These are phyloP conservation scores for Cajanus cajan DNA, from an alignment of 306 rosid genomes.

Conservation along the genomic window DNA sequence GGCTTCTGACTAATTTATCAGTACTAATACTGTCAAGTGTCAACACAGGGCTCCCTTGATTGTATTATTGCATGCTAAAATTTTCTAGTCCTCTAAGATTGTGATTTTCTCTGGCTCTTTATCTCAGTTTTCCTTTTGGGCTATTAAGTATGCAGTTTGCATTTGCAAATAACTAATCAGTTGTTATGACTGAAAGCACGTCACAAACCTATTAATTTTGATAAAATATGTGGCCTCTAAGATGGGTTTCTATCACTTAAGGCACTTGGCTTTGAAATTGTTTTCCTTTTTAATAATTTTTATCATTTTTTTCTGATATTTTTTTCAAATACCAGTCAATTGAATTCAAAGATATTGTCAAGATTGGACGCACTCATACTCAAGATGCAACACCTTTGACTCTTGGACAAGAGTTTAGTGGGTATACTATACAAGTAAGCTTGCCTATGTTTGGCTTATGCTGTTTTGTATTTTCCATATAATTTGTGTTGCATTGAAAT, in stretches of 20 bases:
- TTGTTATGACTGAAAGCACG: neutral
- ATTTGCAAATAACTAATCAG: slow-evolving; percentile 10
- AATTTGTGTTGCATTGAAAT: slow-evolving; percentile 5
- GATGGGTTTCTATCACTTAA: slow-evolving; percentile 6
- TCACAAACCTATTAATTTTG: neutral
- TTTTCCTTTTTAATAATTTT: neutral
- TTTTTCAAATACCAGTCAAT: slow-evolving; percentile 51
- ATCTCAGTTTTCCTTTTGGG: slow-evolving; percentile 7
- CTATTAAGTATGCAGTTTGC: slow-evolving; percentile 5
- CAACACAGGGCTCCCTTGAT: slow-evolving; percentile 3
- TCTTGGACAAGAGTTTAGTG: slow-evolving; percentile 98
- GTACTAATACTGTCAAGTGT: neutral
- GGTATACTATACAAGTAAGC: slow-evolving; percentile 94
- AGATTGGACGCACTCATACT: slow-evolving; percentile 97
- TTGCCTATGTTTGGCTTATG: slow-evolving; percentile 12
- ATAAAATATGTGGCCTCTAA: neutral
- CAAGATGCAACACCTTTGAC: slow-evolving; percentile 99
- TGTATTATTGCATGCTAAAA: neutral
- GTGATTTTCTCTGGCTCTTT: slow-evolving; percentile 15
- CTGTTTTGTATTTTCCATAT: neutral
- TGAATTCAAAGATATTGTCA: slow-evolving; percentile 93
- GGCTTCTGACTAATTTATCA: neutral
- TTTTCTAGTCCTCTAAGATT: neutral
- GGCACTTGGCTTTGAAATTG: slow-evolving; percentile 11
- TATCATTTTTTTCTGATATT: neutral